Percentiles rank a stretch among this genome's conserved stretches.
Evolutionary conservation across 2,329 filamentous ascomycete genomes (phyloP).

Genomic region (Calonectria honghensis): DNA sequence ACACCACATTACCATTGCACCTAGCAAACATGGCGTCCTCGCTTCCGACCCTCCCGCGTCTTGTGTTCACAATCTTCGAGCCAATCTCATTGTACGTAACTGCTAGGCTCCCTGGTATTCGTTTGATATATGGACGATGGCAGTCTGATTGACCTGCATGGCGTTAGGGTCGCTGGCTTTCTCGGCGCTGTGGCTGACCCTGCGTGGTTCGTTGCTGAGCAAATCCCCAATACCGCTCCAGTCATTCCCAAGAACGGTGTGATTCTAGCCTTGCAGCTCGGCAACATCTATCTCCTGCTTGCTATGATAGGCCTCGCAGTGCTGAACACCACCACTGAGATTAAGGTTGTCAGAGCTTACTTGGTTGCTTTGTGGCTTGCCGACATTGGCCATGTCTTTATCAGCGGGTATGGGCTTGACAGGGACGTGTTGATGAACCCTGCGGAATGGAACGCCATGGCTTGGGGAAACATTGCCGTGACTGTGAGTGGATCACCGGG

Average conservation of each 20-base stretch:
- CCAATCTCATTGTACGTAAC: constrained; percentile 78
- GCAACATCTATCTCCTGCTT: constrained; percentile 81
- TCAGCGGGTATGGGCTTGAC: constrained; percentile 76
- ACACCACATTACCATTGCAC: not conserved
- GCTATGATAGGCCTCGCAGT: constrained; percentile 79
- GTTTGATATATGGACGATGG: not conserved
- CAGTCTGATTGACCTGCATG: constrained; percentile 12
- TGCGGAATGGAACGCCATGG: constrained; percentile 79
- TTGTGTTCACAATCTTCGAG: constrained; percentile 81
- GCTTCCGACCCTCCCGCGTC: constrained; percentile 77
- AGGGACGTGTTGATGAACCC: constrained; percentile 72
- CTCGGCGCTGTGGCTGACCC: constrained; percentile 73
- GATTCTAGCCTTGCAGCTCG: constrained; percentile 80
- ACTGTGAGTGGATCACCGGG: constrained; percentile 68
- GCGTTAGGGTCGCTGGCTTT: constrained; percentile 74
- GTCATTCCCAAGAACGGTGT: constrained; percentile 67
- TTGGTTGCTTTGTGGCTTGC: constrained; percentile 78
- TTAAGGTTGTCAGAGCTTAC: constrained; percentile 80
- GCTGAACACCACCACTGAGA: constrained; percentile 78
- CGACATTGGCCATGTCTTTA: constrained; percentile 80
- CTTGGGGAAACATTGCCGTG: constrained; percentile 83
- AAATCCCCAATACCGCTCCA: constrained; percentile 67
- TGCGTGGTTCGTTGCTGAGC: constrained; percentile 78
- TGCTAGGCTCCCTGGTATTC: not conserved
- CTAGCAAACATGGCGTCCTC: constrained; percentile 73